These are phyloP conservation scores for Penicillium parvum DNA, from an alignment of 495 filamentous ascomycete genomes.

Conservation along the genomic window DNA sequence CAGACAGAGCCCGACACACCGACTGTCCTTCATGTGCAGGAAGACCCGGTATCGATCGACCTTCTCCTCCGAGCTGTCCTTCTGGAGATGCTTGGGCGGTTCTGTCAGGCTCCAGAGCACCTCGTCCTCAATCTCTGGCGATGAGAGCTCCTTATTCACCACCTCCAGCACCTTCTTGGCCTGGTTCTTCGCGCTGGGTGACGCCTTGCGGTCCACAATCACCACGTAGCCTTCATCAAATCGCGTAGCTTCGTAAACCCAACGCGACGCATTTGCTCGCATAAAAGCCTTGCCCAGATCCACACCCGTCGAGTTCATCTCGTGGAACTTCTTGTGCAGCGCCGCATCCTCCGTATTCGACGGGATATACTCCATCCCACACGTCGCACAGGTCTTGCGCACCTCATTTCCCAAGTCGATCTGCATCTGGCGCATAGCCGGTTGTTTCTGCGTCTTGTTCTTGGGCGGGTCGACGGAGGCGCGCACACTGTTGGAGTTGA, in stretches of 20 bases:
- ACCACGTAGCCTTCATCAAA: constrained; percentile 53
- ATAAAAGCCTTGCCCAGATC: constrained; percentile 56
- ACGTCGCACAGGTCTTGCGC: constrained; percentile 57
- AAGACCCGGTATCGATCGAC: constrained; percentile 60
- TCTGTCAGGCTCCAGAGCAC: constrained; percentile 55
- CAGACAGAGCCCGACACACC: constrained; percentile 63
- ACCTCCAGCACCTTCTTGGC: constrained; percentile 60
- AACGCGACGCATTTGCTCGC: constrained; percentile 42
- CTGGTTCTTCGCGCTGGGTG: constrained; percentile 50
- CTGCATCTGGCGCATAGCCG: constrained; percentile 57
- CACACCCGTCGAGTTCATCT: constrained; percentile 59
- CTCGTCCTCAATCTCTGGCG: constrained; percentile 56
- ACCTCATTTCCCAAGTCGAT: constrained; percentile 60
- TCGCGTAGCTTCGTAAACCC: constrained; percentile 43
- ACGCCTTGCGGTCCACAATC: constrained; percentile 52
- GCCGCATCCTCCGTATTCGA: constrained; percentile 60
- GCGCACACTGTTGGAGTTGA: constrained; percentile 49
- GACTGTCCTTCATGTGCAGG: constrained; percentile 58
- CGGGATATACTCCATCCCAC: constrained; percentile 69
- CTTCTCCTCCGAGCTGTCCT: constrained; percentile 33
- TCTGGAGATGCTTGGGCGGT: constrained; percentile 31
- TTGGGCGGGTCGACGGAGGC: constrained; percentile 38
- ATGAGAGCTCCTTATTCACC: constrained; percentile 62
- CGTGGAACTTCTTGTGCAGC: constrained; percentile 65
- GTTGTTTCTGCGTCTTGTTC: constrained; percentile 31